A percentile compares a stretch with the other conserved stretches of the same genome.
Conservation (phyloP, 805 yeast species). For the Yarrowia bubula region DNA sequence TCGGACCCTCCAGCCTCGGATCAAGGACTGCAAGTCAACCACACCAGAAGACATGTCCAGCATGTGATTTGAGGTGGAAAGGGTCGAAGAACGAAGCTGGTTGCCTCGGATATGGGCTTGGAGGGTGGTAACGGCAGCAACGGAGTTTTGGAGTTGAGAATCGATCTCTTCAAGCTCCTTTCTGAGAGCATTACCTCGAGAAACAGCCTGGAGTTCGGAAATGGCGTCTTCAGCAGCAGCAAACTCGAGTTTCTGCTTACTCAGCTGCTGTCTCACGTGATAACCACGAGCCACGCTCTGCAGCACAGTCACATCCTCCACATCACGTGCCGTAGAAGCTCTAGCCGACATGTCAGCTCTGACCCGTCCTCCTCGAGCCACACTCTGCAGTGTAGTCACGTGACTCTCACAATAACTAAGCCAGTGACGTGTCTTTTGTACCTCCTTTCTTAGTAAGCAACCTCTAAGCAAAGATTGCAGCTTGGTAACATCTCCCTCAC, state of each 20-base stretch:
- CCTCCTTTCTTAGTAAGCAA: conserved; percentile 30
- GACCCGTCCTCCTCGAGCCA: conserved; percentile 33
- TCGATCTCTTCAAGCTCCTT: conserved; percentile 31
- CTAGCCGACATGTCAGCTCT: no score
- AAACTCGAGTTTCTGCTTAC: no score
- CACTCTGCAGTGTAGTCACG: conserved; percentile 35
- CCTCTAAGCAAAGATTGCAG: conserved; percentile 63
- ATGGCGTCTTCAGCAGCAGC: conserved; percentile 35
- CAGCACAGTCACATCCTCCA: conserved; percentile 23
- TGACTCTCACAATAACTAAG: conserved; percentile 29
- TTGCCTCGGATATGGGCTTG: conserved; percentile 1
- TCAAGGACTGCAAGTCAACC: conserved; percentile 51
- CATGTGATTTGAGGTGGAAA: conserved; percentile 5
- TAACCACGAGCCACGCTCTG: conserved; percentile 37
- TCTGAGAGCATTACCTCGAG: conserved; percentile 52
- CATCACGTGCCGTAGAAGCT: not conserved
- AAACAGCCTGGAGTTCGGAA: conserved; percentile 51
- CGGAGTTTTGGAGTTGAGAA: not conserved
- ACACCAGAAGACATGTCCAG: conserved; percentile 34
- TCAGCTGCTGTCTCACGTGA: conserved; percentile 26
- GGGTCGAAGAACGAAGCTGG: not conserved
- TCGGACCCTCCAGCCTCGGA: conserved; percentile 48
- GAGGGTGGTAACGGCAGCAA: not conserved
- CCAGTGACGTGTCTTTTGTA: conserved; percentile 29
- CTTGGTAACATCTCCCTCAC: conserved; percentile 29